Percentiles rank a stretch among this genome's conserved stretches.
These are phyloP conservation scores for Phytophthora multivora DNA, from an alignment of 352 stramenopile genomes.

Conservation along the genomic window DNA sequence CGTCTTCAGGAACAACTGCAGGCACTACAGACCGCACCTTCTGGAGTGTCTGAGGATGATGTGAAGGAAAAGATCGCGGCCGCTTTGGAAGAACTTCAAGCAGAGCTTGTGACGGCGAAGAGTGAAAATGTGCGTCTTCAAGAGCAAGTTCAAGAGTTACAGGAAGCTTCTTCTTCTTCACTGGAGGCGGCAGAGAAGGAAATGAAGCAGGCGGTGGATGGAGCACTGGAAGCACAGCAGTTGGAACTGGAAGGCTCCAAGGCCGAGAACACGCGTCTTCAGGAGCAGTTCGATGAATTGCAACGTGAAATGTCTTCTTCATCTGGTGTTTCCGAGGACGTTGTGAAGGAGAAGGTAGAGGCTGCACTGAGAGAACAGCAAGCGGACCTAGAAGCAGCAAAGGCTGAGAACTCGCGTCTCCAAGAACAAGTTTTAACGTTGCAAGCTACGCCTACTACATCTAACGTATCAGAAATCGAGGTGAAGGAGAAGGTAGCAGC, in stretches of 20 bases:
- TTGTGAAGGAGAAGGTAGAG: conserved; percentile 18
- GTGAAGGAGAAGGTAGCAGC: conserved; percentile 5
- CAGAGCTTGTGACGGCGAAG: conserved; percentile 18
- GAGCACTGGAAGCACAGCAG: conserved; percentile 6
- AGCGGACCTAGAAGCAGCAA: conserved; percentile 14
- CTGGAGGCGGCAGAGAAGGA: not conserved
- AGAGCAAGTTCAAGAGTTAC: conserved; percentile 19
- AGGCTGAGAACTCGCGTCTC: conserved; percentile 19
- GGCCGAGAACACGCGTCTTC: conserved; percentile 10
- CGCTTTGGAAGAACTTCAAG: conserved; percentile 10
- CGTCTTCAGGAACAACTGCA: conserved; percentile 19
- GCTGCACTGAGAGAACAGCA: conserved; percentile 14
- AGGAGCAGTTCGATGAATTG: conserved; percentile 16
- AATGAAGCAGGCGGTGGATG: not conserved
- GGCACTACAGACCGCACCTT: conserved; percentile 1
- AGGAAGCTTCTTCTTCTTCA: not conserved
- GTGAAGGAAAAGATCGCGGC: conserved; percentile 7
- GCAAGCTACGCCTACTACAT: not conserved
- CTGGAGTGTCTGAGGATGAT: not conserved
- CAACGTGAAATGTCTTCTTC: not conserved
- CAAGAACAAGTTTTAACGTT: conserved; percentile 17
- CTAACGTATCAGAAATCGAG: not conserved
- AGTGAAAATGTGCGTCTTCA: conserved; percentile 20
- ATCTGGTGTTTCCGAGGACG: conserved; percentile 2
- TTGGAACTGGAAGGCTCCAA: conserved; percentile 9